phyloP scores from a whole-genome alignment of 2,329 filamentous ascomycete species.

The Microthyrium microscopicum region DNA sequence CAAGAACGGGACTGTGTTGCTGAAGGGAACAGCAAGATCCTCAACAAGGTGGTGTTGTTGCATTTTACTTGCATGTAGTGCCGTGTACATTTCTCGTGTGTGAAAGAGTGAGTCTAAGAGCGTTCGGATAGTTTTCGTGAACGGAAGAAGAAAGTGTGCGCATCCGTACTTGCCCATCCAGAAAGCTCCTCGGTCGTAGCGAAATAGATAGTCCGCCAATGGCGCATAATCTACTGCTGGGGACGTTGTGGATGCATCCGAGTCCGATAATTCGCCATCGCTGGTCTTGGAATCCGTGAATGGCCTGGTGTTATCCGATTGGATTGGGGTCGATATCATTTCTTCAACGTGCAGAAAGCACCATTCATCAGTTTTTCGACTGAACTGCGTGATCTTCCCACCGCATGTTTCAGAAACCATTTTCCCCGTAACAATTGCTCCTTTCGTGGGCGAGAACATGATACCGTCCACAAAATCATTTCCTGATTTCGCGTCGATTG shows the following conservation, averaged over 20 bases:
- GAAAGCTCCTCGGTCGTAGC: slow-evolving; percentile 54
- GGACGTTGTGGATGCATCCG: slow-evolving; percentile 6
- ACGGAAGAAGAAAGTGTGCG: slow-evolving; percentile 45
- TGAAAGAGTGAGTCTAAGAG: slow-evolving; percentile 45
- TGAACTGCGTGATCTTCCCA: slow-evolving; percentile 19
- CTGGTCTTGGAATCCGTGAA: not conserved
- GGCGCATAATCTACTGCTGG: slow-evolving; percentile 39
- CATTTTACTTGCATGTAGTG: slow-evolving; percentile 43
- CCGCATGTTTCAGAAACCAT: slow-evolving; percentile 11
- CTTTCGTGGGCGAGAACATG: slow-evolving; percentile 27
- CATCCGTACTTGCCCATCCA: slow-evolving; percentile 50
- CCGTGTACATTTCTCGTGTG: slow-evolving; percentile 48
- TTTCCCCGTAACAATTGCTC: slow-evolving; percentile 23
- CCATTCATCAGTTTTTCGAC: slow-evolving; percentile 30
- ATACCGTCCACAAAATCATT: slow-evolving; percentile 35
- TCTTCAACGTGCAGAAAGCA: slow-evolving; percentile 30
- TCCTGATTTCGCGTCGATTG: slow-evolving; percentile 15
- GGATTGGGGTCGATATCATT: no score
- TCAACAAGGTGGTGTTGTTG: slow-evolving; percentile 42
- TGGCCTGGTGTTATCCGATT: not conserved
- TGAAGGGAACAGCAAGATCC: slow-evolving; percentile 32
- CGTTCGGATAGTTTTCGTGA: slow-evolving; percentile 45
- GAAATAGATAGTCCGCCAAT: slow-evolving; percentile 50
- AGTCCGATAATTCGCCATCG: not conserved
- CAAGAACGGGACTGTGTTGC: slow-evolving; percentile 4